Evolutionary conservation across 1,139 yeast species (phyloP), one percentile per base, ranked within the genome.

Genomic region (Pneumocystis murina): DNA sequence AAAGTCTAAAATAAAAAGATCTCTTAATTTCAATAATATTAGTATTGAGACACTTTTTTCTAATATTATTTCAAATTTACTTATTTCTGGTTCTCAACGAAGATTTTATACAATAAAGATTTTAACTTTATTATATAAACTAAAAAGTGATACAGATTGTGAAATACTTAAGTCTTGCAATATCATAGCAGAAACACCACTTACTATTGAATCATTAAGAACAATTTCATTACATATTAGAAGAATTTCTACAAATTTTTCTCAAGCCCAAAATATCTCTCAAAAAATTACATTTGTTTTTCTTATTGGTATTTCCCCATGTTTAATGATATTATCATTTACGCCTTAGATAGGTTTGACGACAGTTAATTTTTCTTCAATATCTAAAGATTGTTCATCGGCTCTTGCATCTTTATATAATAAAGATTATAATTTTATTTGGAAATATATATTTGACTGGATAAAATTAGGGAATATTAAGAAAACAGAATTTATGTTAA

Each of bases 311-410:
- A 62, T 33, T 61, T 36, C 5, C 20, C 28, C 10, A 10, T 28
- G n/a, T 16, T 10, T 20, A 30, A 28, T 14, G 55, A 3, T 20
- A 20, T 3, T 24, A 3, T 48, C 28, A 59, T 28, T 30, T 24
- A 28, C 10, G 17, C 35, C 20, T 54, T n/a, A 40, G 63, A 83
- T 89, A 72, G 97, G 97, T 36, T 77, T 87, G 67, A 75, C 91
- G 62, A 79, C 90, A 0, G 84, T 84, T 61, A 82, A 82, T 67
- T 90, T 92, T 70, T 87, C 89, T 66, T 98, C 98, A 48, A 24
- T 48, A 48, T 24, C 1, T 95, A 81, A 82, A 28, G 87, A 87
- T 4, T 85, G 87, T 2, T 76, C 79, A 64, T 92, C 85, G 67
- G 79, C 81, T 6, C 71, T 87, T 10, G 82, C 85, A 0, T 70